phyloP scores from a whole-genome alignment of 768 basidiomycete species.

The Pholiota molesta region DNA sequence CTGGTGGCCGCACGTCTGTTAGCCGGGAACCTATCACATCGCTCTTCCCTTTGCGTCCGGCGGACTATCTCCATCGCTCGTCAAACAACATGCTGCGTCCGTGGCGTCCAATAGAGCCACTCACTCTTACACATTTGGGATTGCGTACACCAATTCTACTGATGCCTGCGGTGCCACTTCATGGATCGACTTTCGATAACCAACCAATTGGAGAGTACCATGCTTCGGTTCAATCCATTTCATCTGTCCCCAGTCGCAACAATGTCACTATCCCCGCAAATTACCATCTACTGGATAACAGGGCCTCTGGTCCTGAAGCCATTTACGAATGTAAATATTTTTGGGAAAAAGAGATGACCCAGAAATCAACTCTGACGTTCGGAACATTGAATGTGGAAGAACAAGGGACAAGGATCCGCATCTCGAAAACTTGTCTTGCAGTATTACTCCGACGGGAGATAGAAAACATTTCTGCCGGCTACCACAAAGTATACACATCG shows the following conservation, averaged over 20 bases:
- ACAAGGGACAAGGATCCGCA: not conserved
- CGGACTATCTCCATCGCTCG: not conserved
- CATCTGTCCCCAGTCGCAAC: not conserved
- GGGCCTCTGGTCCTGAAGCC: not conserved
- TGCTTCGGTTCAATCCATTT: not conserved
- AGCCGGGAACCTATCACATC: not conserved
- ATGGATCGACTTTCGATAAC: no score
- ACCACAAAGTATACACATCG: not conserved
- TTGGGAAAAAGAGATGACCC: no score
- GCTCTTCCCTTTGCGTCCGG: not conserved
- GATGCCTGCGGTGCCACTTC: not conserved
- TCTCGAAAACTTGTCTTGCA: not conserved
- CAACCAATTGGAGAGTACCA: not conserved
- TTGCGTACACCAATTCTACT: slow-evolving; percentile 2
- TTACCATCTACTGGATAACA: not conserved
- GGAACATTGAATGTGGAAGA: not conserved
- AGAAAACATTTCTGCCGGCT: not conserved
- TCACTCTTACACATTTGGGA: not conserved
- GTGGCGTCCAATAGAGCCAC: not conserved
- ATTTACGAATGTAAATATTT: no score
- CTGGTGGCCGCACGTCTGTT: not conserved
- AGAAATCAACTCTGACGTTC: not conserved
- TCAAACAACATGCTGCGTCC: not conserved
- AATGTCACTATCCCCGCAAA: not conserved
- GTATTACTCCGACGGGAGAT: not conserved